Conservation (phyloP, 768 basidiomycete genomes). For the Myochromella boudieri region DNA sequence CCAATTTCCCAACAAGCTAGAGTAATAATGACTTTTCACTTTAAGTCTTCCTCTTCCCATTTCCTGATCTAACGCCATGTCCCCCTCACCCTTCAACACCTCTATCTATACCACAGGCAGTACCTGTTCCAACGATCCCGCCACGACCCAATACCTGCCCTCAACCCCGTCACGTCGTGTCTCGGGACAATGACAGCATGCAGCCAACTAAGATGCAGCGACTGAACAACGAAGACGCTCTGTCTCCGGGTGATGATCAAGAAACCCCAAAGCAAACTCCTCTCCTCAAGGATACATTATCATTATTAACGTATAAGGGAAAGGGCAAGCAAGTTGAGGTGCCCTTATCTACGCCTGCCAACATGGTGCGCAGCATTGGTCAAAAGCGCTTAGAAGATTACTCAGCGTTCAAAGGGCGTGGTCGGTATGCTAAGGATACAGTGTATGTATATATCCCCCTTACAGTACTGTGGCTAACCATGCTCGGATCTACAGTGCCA, state of each 20-base stretch:
- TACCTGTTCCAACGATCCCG: background rate
- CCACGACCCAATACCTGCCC: background rate
- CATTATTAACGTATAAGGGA: conserved; percentile 24
- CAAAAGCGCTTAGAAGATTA: conserved; percentile 35
- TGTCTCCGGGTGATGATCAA: no score
- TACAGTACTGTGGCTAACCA: background rate
- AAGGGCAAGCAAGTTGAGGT: conserved; percentile 7
- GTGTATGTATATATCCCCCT: conserved; percentile 25
- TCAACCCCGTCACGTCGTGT: conserved; percentile 12
- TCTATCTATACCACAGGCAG: no score
- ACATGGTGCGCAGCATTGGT: conserved; percentile 15
- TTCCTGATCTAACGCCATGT: conserved; percentile 16
- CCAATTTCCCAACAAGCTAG: background rate
- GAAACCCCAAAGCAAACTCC: background rate
- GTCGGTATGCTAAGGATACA: conserved; percentile 49
- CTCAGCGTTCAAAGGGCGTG: conserved; percentile 54
- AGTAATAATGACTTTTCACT: no score
- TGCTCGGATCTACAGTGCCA: conserved; percentile 19
- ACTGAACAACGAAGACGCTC: conserved; percentile 5
- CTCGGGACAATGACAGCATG: conserved; percentile 12
- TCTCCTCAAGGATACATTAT: no score
- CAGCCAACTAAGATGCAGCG: conserved; percentile 16
- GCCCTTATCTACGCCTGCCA: conserved; percentile 22
- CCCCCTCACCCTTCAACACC: conserved; percentile 7
- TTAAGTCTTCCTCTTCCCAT: conserved; percentile 9